phyloP scores from a whole-genome alignment of 768 basidiomycete genomes.

The Coprinopsis sp. region DNA sequence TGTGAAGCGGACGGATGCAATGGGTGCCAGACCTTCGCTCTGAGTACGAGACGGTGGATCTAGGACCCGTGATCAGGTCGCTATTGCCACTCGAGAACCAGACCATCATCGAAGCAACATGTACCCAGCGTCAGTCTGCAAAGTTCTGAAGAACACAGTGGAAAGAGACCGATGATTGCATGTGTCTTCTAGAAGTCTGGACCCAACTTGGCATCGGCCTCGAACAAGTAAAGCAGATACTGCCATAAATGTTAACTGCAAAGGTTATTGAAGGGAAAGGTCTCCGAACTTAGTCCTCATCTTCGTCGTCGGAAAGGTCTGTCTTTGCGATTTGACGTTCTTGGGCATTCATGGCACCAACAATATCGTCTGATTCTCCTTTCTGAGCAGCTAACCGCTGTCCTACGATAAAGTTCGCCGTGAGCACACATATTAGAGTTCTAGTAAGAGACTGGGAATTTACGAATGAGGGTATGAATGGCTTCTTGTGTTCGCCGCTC shows the following conservation, averaged over 20 bases:
- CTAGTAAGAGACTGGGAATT: not conserved
- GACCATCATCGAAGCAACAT: too few relatives aligned
- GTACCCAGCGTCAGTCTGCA: too few relatives aligned
- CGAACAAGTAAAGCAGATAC: too few relatives aligned
- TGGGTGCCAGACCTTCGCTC: too few relatives aligned
- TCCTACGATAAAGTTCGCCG: slow-evolving; percentile 39
- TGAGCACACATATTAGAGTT: slow-evolving; percentile 3
- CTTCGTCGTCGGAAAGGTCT: slow-evolving; percentile 58
- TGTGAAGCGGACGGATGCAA: not conserved
- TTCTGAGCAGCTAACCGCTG: slow-evolving; percentile 77
- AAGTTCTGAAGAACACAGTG: too few relatives aligned
- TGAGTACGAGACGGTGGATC: too few relatives aligned
- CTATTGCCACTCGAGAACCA: too few relatives aligned
- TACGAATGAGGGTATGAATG: slow-evolving; percentile 89
- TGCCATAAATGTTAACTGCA: slow-evolving; percentile 11
- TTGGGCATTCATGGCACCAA: slow-evolving; percentile 81
- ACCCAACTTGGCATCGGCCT: too few relatives aligned
- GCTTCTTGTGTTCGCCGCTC: slow-evolving; percentile 90
- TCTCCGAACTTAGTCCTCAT: slow-evolving; percentile 28
- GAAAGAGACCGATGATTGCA: too few relatives aligned
- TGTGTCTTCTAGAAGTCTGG: too few relatives aligned
- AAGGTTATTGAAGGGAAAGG: not conserved
- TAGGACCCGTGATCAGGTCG: not conserved
- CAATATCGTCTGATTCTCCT: slow-evolving; percentile 71
- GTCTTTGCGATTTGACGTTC: slow-evolving; percentile 53